Evolutionary conservation across 805 yeast genomes (phyloP).

Genomic region (Cyberlindnera subsufficiens): DNA sequence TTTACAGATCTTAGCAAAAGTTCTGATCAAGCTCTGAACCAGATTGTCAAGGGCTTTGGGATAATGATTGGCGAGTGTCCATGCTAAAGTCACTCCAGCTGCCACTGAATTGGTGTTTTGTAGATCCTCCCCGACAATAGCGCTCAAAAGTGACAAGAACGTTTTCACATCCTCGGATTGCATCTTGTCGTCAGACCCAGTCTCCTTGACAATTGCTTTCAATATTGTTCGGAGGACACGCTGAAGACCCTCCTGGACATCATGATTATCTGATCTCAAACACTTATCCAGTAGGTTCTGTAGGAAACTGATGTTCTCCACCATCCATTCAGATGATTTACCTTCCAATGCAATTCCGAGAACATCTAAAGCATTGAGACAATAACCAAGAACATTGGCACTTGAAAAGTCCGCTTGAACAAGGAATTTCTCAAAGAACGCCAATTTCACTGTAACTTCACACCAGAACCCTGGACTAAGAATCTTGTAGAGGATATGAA

Average conservation of each 20-base stretch:
- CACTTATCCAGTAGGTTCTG: conserved; percentile 76
- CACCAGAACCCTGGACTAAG: conserved; percentile 76
- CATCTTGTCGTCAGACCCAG: conserved; percentile 41
- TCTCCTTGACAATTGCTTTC: conserved; percentile 51
- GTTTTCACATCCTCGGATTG: conserved; percentile 56
- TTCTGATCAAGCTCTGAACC: conserved; percentile 73
- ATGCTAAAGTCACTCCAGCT: conserved; percentile 78
- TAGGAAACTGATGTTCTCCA: conserved; percentile 60
- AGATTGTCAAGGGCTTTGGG: conserved; percentile 73
- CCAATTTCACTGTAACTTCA: conserved; percentile 79
- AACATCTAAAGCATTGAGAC: conserved; percentile 88
- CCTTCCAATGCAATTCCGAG: conserved; percentile 76
- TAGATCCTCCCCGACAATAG: conserved; percentile 76
- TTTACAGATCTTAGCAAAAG: conserved; percentile 82
- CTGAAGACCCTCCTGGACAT: conserved; percentile 78
- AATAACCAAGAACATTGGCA: conserved; percentile 64
- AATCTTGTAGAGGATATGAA: conserved; percentile 69
- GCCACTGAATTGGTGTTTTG: conserved; percentile 69
- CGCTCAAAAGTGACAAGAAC: conserved; percentile 55
- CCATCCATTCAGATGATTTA: conserved; percentile 73
- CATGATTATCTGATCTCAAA: conserved; percentile 75
- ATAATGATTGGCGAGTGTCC: conserved; percentile 71
- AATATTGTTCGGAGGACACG: conserved; percentile 67
- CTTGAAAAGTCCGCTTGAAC: conserved; percentile 71
- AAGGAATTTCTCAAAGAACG: conserved; percentile 83